Evolutionary conservation across 2,329 filamentous ascomycete species (phyloP), one percentile per base, ranked within the genome.

Genomic region (Aureobasidium sp.): DNA sequence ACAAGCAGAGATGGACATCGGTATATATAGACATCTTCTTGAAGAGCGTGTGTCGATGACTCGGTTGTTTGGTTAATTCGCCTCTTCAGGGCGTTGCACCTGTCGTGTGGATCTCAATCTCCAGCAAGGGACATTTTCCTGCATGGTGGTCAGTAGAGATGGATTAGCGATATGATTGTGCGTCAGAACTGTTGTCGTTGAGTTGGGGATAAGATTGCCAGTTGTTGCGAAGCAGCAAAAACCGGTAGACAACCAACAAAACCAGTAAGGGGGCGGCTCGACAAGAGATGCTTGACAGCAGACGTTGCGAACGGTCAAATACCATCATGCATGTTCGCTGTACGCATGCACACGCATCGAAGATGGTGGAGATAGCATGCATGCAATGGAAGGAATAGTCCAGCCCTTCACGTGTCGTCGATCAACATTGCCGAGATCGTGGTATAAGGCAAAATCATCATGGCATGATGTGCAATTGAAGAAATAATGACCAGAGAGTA

Each of bases 161-260:
- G 45, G 32, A n/a, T 38, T 29, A 29, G 44, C 44, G 16, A 49
- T 49, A 30, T 49, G 45, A 49, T 49, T 51, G 27, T 51, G 48
- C 48, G 48, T 41, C 48, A 41, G 37, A 37, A 34, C 37, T 41
- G 48, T 51, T 51, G 48, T 30, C 48, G 48, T 51, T 51, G 48
- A 17, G 29, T 34, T 51, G 48, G 48, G n/a, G 48, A 51, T 41
- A 41, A 51, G 48, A 51, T 51, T 51, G 25, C 37, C 25, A 34
- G 35, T 14, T 41, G 25, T 12, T 22, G 21, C 30, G 32, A 25
- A 41, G 24, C 17, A 41, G 48, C 48, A 25, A 27, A 49, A 37
- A 11, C 37, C 12, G 48, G 48, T 41, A 10, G 22, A 4, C 37
- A 19, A n/a, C n/a, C 29, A 40, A 41, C 48, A 21, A 40, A 16